Conservation (phyloP, 257 asterid species). For the Cinchona pubescens region DNA sequence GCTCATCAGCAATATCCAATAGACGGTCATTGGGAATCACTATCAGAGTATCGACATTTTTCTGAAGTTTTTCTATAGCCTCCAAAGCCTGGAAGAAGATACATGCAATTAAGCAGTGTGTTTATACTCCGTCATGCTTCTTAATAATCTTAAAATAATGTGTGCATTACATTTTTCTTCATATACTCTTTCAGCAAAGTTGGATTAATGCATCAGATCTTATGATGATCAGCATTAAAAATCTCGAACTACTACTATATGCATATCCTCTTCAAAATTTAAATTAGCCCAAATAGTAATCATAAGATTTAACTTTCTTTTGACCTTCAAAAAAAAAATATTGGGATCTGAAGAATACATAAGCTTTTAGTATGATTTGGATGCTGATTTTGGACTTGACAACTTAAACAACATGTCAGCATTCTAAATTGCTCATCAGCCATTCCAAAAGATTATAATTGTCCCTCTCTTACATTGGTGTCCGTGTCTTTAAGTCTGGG, state of each 20-base stretch:
- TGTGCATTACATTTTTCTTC: background rate
- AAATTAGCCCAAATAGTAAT: background rate
- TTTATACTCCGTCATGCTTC: background rate
- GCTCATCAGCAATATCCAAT: constrained; percentile 88
- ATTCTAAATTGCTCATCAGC: background rate
- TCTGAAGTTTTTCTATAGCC: constrained; percentile 95
- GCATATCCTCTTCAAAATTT: background rate
- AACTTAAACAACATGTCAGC: background rate
- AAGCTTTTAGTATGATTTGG: background rate
- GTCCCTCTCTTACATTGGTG: background rate
- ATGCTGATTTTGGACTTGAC: background rate
- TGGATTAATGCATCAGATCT: background rate
- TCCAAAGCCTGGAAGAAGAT: constrained; percentile 70
- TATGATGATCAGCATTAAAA: background rate
- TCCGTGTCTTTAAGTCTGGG: background rate
- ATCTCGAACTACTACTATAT: background rate
- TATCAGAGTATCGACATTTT: constrained; percentile 89
- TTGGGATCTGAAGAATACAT: background rate
- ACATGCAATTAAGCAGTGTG: background rate
- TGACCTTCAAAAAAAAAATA: background rate
- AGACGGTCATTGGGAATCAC: constrained; percentile 98
- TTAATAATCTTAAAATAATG: background rate
- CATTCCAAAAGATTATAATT: background rate
- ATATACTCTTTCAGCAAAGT: background rate
- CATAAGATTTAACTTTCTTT: background rate